Percentiles rank a stretch among this genome's conserved stretches.
These are phyloP conservation scores for Saccharomycopsis vini DNA, from an alignment of 805 yeast species.

Conservation along the genomic window DNA sequence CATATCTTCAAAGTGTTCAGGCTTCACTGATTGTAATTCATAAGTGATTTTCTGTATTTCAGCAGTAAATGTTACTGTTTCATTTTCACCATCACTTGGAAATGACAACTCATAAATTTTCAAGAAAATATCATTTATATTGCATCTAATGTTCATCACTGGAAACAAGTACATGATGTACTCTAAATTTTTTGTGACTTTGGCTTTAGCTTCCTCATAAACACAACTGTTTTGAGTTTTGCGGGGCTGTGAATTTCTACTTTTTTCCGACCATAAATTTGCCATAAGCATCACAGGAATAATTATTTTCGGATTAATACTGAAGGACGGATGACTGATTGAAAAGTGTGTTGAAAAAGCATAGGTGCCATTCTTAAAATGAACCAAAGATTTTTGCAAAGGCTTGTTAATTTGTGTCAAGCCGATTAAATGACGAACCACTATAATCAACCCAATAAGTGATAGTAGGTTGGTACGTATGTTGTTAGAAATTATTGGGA, in stretches of 20 bases:
- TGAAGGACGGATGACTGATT: constrained; percentile 5
- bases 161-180: constrained; percentile 7
- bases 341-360: not conserved
- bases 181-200: not conserved
- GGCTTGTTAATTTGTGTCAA: not conserved
- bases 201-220: not conserved
- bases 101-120: not conserved
- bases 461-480: constrained; percentile 2
- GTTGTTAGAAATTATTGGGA: constrained; percentile 7
- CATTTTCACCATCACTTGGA: not conserved
- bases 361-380: not conserved
- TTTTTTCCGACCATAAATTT: not conserved
- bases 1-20: not conserved
- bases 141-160: not conserved
- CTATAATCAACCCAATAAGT: not conserved
- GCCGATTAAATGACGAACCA: not conserved
- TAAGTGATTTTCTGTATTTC: constrained; percentile 8
- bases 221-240: not conserved
- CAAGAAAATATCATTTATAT: constrained; percentile 4
- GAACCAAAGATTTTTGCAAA: not conserved
- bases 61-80: constrained; percentile 3
- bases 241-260: not conserved
- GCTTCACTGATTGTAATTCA: constrained; percentile 2
- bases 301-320: constrained; percentile 1
- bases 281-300: not conserved